phyloP scores from a whole-genome alignment of 2,329 filamentous ascomycete genomes.

The Incumbomyces lentus region DNA sequence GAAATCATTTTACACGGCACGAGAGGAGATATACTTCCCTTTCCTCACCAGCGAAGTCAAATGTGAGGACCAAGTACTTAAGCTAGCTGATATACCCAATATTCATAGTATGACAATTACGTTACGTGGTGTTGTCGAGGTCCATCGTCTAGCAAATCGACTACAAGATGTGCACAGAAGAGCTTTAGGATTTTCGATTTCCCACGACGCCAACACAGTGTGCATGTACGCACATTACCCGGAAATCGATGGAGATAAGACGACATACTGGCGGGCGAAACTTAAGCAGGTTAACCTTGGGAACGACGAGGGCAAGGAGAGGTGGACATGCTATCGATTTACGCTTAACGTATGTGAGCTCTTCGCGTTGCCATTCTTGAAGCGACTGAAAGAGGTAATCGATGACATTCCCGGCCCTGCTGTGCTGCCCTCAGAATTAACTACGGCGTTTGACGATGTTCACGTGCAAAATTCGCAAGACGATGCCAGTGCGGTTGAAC shows the following conservation, averaged over 20 bases:
- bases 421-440: constrained; percentile 2
- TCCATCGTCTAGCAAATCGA: constrained; percentile 25
- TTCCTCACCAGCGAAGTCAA: constrained; percentile 43
- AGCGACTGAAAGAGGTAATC: constrained; percentile 7
- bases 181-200: constrained; percentile 7
- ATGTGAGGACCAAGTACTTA: constrained; percentile 28
- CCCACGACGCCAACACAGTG: background rate
- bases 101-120: constrained; percentile 25
- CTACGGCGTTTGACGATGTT: constrained; percentile 6
- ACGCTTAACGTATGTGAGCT: constrained; percentile 27
- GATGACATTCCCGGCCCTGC: constrained; percentile 7
- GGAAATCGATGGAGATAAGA: constrained; percentile 7
- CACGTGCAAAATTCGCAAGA: constrained; percentile 10
- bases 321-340: constrained; percentile 29
- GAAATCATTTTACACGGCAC: constrained; percentile 8
- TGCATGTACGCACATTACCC: constrained; percentile 12
- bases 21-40: constrained; percentile 36
- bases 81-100: constrained; percentile 23
- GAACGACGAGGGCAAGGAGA: constrained; percentile 24
- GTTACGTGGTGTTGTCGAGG: constrained; percentile 24
- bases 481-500: constrained; percentile 8
- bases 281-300: constrained; percentile 27
- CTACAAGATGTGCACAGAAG: constrained; percentile 6
- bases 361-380: constrained; percentile 13
- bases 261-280: constrained; percentile 18